A percentile compares a stretch with the other conserved stretches of the same genome.
Evolutionary conservation across 2,329 filamentous ascomycete species (phyloP).

Genomic region (Alternaria viburni): DNA sequence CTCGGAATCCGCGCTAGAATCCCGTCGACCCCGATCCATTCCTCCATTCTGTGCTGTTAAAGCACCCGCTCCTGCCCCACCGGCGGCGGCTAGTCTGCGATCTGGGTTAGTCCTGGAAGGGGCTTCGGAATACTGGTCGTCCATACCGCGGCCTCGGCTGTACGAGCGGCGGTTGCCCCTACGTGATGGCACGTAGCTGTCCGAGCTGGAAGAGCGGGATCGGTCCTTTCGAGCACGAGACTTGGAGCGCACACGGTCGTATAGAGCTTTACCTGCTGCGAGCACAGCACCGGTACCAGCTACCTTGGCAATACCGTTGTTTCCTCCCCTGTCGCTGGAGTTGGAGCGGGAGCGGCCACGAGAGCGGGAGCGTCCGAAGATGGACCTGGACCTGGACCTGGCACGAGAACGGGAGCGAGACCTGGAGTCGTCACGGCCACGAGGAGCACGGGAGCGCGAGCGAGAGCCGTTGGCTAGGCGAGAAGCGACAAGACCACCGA

Average conservation of each 20-base stretch:
- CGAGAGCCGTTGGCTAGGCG: conserved; percentile 81
- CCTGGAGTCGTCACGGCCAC: conserved; percentile 50
- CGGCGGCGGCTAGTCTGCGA: conserved; percentile 46
- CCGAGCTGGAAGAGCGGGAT: conserved; percentile 50
- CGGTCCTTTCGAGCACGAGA: conserved; percentile 56
- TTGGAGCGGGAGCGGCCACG: conserved; percentile 50
- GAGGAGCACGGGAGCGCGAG: conserved; percentile 61
- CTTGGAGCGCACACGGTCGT: conserved; percentile 62
- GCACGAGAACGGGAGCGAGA: conserved; percentile 64
- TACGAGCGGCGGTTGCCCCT: conserved; percentile 52
- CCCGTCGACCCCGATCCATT: conserved; percentile 27
- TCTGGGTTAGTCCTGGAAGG: conserved; percentile 44
- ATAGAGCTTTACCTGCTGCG: conserved; percentile 59
- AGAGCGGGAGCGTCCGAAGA: conserved; percentile 50
- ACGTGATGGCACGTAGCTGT: conserved; percentile 59
- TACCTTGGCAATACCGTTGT: conserved; percentile 56
- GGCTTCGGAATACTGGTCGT: conserved; percentile 51
- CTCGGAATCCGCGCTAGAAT: conserved; percentile 50
- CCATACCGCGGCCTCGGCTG: conserved; percentile 50
- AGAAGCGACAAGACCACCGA: conserved; percentile 87
- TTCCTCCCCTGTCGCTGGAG: conserved; percentile 56
- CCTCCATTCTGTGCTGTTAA: conserved; percentile 32
- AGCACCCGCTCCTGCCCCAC: conserved; percentile 47
- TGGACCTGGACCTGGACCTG: conserved; percentile 57
- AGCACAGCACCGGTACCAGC: conserved; percentile 57